These are phyloP conservation scores for Microsporum canis DNA, from an alignment of 2,329 filamentous ascomycete genomes.

Conservation along the genomic window DNA sequence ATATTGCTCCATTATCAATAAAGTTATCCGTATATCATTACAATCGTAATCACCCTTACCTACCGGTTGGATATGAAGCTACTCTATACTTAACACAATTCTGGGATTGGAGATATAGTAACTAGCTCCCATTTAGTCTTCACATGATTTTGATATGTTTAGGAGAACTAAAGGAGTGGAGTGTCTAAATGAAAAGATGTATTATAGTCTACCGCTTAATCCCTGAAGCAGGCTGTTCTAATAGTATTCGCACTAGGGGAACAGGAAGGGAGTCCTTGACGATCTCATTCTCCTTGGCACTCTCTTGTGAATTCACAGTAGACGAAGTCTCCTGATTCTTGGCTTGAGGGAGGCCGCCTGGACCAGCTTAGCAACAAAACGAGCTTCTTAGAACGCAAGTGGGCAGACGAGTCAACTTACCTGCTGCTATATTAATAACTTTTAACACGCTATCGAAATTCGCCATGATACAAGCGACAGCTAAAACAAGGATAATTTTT, in stretches of 20 bases:
- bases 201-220: neutral
- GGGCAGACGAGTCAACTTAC: constrained; percentile 34
- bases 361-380: neutral
- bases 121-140: neutral
- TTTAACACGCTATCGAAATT: constrained; percentile 57
- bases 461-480: constrained; percentile 53
- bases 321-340: neutral
- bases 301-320: constrained; percentile 9
- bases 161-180: neutral
- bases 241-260: constrained; percentile 33
- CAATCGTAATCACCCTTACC: neutral
- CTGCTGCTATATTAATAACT: constrained; percentile 53
- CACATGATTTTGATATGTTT: neutral
- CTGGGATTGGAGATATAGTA: neutral
- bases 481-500: constrained; percentile 25
- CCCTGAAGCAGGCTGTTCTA: neutral
- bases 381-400: neutral
- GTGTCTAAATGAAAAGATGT: neutral
- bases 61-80: neutral
- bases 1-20: neutral
- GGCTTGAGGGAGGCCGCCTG: constrained; percentile 1
- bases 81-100: neutral
- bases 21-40: neutral
- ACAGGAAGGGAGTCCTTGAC: constrained; percentile 34
- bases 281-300: constrained; percentile 7